phyloP scores from a whole-genome alignment of 768 basidiomycete species.

The Phlebiopsis gigantea region DNA sequence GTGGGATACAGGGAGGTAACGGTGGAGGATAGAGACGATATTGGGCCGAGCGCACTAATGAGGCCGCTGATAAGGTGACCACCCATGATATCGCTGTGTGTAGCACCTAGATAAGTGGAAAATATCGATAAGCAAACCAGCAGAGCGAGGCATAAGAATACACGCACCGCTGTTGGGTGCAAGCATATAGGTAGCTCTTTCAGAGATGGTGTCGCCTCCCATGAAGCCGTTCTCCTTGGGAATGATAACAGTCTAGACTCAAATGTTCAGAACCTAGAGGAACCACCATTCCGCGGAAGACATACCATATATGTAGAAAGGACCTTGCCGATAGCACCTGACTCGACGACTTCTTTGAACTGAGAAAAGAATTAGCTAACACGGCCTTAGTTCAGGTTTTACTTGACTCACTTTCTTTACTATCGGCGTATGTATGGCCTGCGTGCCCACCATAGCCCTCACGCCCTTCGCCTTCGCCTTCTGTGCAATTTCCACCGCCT shows the following conservation, averaged over 20 bases:
- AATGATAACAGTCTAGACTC: neutral
- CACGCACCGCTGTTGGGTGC: neutral
- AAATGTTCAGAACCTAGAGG: too few relatives aligned
- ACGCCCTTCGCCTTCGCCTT: conserved; percentile 27
- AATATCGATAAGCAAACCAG: too few relatives aligned
- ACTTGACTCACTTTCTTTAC: conserved; percentile 25
- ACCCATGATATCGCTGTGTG: neutral
- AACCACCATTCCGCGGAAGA: too few relatives aligned
- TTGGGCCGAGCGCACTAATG: neutral
- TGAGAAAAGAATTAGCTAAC: too few relatives aligned
- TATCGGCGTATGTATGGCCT: conserved; percentile 26
- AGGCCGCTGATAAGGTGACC: neutral
- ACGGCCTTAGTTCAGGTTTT: too few relatives aligned
- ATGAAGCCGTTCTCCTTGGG: neutral
- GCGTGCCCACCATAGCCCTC: conserved; percentile 30
- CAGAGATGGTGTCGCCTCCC: neutral
- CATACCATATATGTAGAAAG: conserved; percentile 24
- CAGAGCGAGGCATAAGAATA: too few relatives aligned
- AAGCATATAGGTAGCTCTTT: neutral
- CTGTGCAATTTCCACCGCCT: conserved; percentile 31
- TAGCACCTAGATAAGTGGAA: too few relatives aligned
- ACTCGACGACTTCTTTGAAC: conserved; percentile 29
- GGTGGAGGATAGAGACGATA: neutral
- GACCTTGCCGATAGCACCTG: conserved; percentile 28
- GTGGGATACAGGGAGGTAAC: neutral